A percentile compares a stretch with the other conserved stretches of the same genome.
Evolutionary conservation across 2,329 filamentous ascomycete genomes (phyloP).

Genomic region (Pseudogymnoascus sp.): DNA sequence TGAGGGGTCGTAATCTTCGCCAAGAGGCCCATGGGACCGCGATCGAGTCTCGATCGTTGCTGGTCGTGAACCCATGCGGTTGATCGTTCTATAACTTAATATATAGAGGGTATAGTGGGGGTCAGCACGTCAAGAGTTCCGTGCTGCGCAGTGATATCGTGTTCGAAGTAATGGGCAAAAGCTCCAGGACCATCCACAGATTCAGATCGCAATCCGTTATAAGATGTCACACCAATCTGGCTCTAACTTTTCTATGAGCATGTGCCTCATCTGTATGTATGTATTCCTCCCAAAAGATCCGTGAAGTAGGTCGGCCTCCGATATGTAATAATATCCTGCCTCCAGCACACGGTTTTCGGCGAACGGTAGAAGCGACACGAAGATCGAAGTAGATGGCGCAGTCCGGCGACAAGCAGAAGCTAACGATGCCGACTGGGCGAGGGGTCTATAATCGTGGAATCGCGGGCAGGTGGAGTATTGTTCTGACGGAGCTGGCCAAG

Average conservation of each 20-base stretch:
- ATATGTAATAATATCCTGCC: conserved; percentile 7
- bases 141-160: neutral
- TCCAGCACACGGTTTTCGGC: neutral
- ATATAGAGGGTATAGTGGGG: neutral
- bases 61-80: conserved; percentile 23
- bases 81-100: neutral
- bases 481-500: neutral
- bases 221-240: conserved; percentile 1
- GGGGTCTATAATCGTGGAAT: neutral
- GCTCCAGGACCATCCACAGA: neutral
- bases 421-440: neutral
- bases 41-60: conserved; percentile 25
- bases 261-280: conserved; percentile 7
- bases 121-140: neutral
- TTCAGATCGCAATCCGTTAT: neutral
- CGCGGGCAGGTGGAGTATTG: neutral
- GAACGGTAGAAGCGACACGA: neutral
- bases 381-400: neutral
- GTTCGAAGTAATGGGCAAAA: neutral
- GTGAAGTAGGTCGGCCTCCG: neutral
- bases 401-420: neutral
- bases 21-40: conserved; percentile 22
- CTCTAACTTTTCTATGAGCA: neutral
- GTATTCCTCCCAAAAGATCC: neutral
- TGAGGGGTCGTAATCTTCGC: conserved; percentile 16